Evolutionary conservation across 441 rosid genomes (phyloP).

Genomic region (Populus hybrid): DNA sequence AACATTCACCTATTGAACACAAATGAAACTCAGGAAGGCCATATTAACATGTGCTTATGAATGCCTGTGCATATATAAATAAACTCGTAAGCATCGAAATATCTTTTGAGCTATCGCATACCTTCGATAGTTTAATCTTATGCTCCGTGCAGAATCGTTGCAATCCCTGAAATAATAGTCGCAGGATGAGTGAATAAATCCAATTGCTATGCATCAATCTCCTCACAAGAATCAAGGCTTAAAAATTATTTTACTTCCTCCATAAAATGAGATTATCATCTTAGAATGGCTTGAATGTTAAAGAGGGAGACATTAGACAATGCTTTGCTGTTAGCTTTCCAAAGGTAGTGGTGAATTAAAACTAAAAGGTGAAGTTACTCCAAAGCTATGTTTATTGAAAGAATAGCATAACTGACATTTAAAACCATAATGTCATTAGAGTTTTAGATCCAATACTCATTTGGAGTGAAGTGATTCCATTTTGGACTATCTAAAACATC

Average conservation of each 20-base stretch:
- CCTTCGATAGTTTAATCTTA: conserved; percentile 89
- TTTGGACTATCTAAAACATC: too few relatives aligned
- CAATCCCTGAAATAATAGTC: conserved; percentile 59
- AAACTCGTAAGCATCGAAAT: neutral
- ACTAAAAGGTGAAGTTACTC: neutral
- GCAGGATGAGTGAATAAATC: conserved; percentile 2
- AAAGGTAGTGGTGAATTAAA: conserved; percentile 1
- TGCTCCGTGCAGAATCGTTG: conserved; percentile 94
- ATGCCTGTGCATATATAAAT: neutral
- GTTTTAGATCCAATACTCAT: too few relatives aligned
- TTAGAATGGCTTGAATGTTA: neutral
- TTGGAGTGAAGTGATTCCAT: too few relatives aligned
- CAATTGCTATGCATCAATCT: neutral
- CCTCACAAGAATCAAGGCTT: neutral
- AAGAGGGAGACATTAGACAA: neutral
- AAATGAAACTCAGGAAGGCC: conserved; percentile 6
- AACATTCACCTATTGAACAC: conserved; percentile 8
- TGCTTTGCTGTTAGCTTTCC: neutral
- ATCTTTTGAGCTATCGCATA: conserved; percentile 15
- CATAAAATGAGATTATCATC: too few relatives aligned
- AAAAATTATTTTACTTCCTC: neutral
- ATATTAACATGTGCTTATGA: conserved; percentile 10
- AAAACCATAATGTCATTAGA: too few relatives aligned
- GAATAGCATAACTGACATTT: too few relatives aligned
- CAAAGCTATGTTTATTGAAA: too few relatives aligned